Percentiles rank a stretch among this genome's conserved stretches.
phyloP scores from a whole-genome alignment of 345 rosid genomes.

The Dovyalis caffra region DNA sequence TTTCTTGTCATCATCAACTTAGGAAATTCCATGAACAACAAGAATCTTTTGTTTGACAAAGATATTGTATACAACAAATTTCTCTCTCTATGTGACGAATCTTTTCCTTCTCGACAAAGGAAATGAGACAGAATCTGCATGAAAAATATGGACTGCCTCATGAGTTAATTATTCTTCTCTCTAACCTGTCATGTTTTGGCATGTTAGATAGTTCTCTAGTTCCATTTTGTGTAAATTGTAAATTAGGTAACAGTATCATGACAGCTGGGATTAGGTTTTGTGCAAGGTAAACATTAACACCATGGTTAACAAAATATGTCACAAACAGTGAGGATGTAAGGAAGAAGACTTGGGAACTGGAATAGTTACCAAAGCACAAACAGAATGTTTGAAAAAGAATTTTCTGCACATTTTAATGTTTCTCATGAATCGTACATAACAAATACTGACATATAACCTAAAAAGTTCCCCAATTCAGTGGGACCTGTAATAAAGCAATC shows the following conservation, averaged over 20 bases:
- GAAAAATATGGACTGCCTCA: not conserved
- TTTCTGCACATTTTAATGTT: conserved; percentile 55
- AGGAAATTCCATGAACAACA: conserved; percentile 23
- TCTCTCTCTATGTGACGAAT: not conserved
- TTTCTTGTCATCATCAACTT: conserved; percentile 33
- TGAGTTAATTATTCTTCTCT: not conserved
- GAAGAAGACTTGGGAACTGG: not conserved
- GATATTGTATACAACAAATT: not conserved
- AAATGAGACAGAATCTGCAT: not conserved
- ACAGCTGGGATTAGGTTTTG: not conserved
- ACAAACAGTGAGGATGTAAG: not conserved
- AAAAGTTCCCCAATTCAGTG: conserved; percentile 39
- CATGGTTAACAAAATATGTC: not conserved
- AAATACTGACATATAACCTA: conserved; percentile 38
- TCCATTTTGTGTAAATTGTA: not conserved
- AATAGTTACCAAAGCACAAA: not conserved
- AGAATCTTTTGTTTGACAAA: conserved; percentile 2
- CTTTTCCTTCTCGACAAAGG: not conserved
- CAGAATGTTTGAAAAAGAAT: conserved; percentile 20
- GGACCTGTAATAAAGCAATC: conserved; percentile 49
- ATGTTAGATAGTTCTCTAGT: not conserved
- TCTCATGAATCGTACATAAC: conserved; percentile 39
- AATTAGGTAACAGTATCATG: not conserved
- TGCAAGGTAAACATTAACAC: not conserved
- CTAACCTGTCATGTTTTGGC: not conserved